Conservation (phyloP, 495 filamentous ascomycete species). For the Penicillium pulvis region DNA sequence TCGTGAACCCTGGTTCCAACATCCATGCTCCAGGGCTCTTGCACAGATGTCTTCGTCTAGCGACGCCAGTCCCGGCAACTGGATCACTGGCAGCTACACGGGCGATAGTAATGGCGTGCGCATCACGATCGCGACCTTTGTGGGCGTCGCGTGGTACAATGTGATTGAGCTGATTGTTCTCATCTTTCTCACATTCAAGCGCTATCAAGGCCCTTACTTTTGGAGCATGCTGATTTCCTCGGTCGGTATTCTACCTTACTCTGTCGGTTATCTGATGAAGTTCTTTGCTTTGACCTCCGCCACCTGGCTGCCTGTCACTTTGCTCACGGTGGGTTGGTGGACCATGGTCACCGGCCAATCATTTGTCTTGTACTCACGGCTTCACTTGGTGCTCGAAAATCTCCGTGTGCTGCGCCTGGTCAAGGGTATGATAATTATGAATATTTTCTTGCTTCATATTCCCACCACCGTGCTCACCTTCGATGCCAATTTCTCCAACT, state of each 20-base stretch:
- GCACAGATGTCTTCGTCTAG: conserved; percentile 24
- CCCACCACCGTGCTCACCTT: conserved; percentile 37
- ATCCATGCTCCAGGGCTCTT: neutral
- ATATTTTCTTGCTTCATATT: conserved; percentile 37
- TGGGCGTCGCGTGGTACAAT: conserved; percentile 42
- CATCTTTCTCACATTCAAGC: conserved; percentile 46
- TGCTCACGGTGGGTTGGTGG: conserved; percentile 42
- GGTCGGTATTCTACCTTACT: conserved; percentile 35
- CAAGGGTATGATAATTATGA: conserved; percentile 39
- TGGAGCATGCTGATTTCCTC: conserved; percentile 44
- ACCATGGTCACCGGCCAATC: conserved; percentile 45
- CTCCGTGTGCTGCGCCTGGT: conserved; percentile 28
- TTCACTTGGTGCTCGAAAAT: conserved; percentile 40
- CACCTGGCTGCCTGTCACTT: conserved; percentile 32
- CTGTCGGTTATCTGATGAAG: conserved; percentile 40
- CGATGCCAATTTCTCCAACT: conserved; percentile 26
- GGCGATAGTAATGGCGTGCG: conserved; percentile 27
- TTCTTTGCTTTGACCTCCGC: conserved; percentile 35
- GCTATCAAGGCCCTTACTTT: conserved; percentile 43
- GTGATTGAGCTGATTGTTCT: conserved; percentile 41
- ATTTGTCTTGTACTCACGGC: conserved; percentile 42
- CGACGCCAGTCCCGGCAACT: conserved; percentile 29
- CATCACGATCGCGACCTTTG: conserved; percentile 43
- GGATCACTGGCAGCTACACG: conserved; percentile 33
- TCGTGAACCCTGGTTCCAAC: neutral